Percentiles rank a stretch among this genome's conserved stretches.
phyloP scores from a whole-genome alignment of 768 basidiomycete genomes.

The Strobilomyces echinocephalus region DNA sequence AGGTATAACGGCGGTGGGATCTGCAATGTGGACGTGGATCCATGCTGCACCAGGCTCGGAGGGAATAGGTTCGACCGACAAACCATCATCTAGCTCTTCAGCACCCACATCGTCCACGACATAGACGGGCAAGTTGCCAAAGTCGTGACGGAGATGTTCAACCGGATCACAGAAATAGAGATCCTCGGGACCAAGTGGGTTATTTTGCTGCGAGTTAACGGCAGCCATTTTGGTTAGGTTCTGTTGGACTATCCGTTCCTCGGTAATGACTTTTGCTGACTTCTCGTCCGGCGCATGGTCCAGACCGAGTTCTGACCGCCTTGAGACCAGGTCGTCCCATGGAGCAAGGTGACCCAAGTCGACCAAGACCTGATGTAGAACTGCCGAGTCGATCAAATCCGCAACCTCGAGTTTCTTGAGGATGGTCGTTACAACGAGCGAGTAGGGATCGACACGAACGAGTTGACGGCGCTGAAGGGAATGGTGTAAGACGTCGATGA shows the following conservation, averaged over 20 bases:
- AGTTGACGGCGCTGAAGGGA: slow-evolving; percentile 45
- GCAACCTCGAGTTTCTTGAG: slow-evolving; percentile 51
- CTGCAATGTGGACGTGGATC: slow-evolving; percentile 91
- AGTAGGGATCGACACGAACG: slow-evolving; percentile 63
- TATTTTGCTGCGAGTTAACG: slow-evolving; percentile 12
- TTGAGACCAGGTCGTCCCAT: slow-evolving; percentile 68
- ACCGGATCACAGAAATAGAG: slow-evolving; percentile 60
- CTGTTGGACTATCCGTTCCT: slow-evolving; percentile 23
- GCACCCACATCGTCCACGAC: slow-evolving; percentile 80
- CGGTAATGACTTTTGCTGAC: slow-evolving; percentile 32
- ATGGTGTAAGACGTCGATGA: slow-evolving; percentile 55
- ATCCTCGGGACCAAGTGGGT: slow-evolving; percentile 55
- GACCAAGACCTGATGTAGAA: slow-evolving; percentile 47
- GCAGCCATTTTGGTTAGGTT: slow-evolving; percentile 11
- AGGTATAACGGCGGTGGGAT: slow-evolving; percentile 77
- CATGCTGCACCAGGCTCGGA: slow-evolving; percentile 58
- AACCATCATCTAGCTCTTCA: slow-evolving; percentile 88
- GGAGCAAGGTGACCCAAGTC: slow-evolving; percentile 73
- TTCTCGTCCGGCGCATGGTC: slow-evolving; percentile 21
- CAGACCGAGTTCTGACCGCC: slow-evolving; percentile 33
- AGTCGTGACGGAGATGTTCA: slow-evolving; percentile 77
- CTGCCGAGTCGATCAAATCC: slow-evolving; percentile 20
- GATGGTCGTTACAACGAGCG: slow-evolving; percentile 46
- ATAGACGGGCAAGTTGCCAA: slow-evolving; percentile 74
- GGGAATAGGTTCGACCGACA: slow-evolving; percentile 73